phyloP scores from a whole-genome alignment of 148 eudicot species.

The Camellia japonica region DNA sequence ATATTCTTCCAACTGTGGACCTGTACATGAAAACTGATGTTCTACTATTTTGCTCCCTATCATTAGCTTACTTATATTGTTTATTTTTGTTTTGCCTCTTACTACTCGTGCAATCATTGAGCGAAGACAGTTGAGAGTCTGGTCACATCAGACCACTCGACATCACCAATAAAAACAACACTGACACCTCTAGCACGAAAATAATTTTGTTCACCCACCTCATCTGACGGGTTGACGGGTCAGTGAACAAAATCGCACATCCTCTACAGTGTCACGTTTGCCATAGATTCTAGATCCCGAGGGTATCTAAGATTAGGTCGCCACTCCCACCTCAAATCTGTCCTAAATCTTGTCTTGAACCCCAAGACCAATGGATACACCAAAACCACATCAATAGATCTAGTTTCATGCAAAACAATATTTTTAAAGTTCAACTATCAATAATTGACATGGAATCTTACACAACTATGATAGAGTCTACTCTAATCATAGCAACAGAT shows the following conservation, averaged over 20 bases:
- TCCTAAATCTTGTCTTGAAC: background rate
- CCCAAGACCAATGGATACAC: background rate
- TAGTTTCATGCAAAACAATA: background rate
- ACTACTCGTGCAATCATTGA: conserved; percentile 20
- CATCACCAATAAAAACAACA: background rate
- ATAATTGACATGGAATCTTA: conserved; percentile 7
- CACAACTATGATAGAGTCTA: background rate
- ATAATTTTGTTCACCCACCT: too few species aligned
- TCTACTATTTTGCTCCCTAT: conserved; percentile 22
- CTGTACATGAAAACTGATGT: conserved; percentile 12
- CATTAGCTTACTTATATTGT: background rate
- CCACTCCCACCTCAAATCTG: conserved; percentile 13
- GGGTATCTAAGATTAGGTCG: conserved; percentile 8
- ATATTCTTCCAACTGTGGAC: background rate
- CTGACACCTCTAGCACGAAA: too few species aligned
- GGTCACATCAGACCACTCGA: conserved; percentile 26
- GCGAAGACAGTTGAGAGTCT: conserved; percentile 18
- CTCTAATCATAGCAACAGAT: background rate
- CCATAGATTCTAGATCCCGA: conserved; percentile 7
- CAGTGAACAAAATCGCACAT: background rate
- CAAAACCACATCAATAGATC: conserved; percentile 9
- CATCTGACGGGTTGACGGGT: too few species aligned
- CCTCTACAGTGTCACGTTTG: conserved; percentile 6
- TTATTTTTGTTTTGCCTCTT: conserved; percentile 11
- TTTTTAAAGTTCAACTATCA: conserved; percentile 1